A percentile compares a stretch with the other conserved stretches of the same genome.
phyloP scores from a whole-genome alignment of 306 rosid genomes.

The Crataegus laevigata region DNA sequence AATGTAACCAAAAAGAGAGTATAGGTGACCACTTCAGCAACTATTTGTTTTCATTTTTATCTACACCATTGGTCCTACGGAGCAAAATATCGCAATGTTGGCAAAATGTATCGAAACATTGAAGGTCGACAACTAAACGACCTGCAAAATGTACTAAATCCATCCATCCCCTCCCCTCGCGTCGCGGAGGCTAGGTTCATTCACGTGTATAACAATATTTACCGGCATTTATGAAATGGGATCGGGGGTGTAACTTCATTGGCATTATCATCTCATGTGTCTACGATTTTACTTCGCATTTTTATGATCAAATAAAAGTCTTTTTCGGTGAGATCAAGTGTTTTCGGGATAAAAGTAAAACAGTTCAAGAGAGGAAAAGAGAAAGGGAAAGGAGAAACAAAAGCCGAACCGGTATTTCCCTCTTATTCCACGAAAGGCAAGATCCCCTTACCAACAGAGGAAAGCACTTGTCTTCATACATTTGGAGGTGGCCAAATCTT shows the following conservation, averaged over 20 bases:
- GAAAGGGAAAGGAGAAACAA: not conserved
- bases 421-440: slow-evolving; percentile 27
- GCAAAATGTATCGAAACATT: too few relatives aligned
- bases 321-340: not conserved
- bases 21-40: too few relatives aligned
- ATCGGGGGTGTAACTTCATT: not conserved
- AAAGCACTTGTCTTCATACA: slow-evolving; percentile 38
- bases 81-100: too few relatives aligned
- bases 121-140: too few relatives aligned
- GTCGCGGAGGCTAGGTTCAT: too few relatives aligned
- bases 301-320: not conserved
- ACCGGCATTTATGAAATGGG: too few relatives aligned
- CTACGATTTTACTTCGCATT: not conserved
- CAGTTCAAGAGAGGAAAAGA: not conserved
- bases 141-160: too few relatives aligned
- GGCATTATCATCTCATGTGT: not conserved
- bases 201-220: too few relatives aligned
- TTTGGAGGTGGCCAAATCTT: slow-evolving; percentile 99
- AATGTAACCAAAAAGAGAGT: too few relatives aligned
- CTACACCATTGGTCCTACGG: too few relatives aligned
- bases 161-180: too few relatives aligned
- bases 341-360: not conserved
- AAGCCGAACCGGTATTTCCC: not conserved
- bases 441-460: slow-evolving; percentile 10
- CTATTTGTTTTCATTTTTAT: too few relatives aligned